Evolutionary conservation across 768 basidiomycete species (phyloP).

Genomic region (Lactarius quietus): DNA sequence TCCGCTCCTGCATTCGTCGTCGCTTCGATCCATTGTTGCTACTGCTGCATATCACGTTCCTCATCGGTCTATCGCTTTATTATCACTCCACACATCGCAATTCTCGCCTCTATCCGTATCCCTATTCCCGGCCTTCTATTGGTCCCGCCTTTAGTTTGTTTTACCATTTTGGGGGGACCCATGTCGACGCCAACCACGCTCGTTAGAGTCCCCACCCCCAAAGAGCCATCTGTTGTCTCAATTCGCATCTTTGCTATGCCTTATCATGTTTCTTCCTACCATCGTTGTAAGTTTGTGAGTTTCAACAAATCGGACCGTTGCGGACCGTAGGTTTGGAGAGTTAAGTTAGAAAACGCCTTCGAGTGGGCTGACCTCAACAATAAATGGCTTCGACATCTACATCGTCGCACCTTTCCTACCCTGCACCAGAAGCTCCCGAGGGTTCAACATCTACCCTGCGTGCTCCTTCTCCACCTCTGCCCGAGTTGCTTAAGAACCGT

Average conservation of each 20-base stretch:
- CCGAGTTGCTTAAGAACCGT: conserved; percentile 56
- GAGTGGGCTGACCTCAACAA: background rate
- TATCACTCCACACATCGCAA: conserved; percentile 20
- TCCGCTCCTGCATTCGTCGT: conserved; percentile 20
- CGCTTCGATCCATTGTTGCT: conserved; percentile 24
- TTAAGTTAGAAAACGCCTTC: background rate
- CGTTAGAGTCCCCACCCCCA: conserved; percentile 15
- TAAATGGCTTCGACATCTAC: background rate
- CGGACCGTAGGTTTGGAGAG: conserved; percentile 1
- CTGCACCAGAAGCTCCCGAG: conserved; percentile 18
- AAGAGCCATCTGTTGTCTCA: conserved; percentile 15
- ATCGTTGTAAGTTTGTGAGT: conserved; percentile 5
- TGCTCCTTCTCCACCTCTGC: conserved; percentile 25
- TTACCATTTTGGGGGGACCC: conserved; percentile 13
- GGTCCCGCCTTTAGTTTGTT: conserved; percentile 18
- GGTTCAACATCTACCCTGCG: conserved; percentile 22
- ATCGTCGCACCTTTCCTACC: conserved; percentile 31
- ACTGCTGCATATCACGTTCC: conserved; percentile 27
- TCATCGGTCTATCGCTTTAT: conserved; percentile 23
- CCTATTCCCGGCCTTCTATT: conserved; percentile 20
- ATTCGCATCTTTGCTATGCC: conserved; percentile 19
- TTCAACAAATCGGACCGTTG: conserved; percentile 5
- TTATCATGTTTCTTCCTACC: conserved; percentile 9
- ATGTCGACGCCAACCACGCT: conserved; percentile 16
- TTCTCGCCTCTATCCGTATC: conserved; percentile 19